A percentile compares a stretch with the other conserved stretches of the same genome.
Evolutionary conservation across 371 early-diverging fungal species (phyloP).

Genomic region (Mucor irregularis): DNA sequence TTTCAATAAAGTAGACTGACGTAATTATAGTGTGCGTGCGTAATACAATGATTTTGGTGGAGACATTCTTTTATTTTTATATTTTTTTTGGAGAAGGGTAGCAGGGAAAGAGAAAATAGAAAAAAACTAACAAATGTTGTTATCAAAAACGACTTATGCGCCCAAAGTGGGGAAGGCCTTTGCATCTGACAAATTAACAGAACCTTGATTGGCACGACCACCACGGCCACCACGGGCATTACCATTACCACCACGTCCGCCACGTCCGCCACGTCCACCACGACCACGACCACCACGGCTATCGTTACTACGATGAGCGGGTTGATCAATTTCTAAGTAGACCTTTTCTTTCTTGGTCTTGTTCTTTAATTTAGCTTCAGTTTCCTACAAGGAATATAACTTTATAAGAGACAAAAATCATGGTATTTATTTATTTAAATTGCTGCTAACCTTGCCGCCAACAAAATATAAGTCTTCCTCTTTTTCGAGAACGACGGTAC

Average conservation of each 20-base stretch:
- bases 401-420: neutral
- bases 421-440: neutral
- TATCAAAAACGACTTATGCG: conserved; percentile 43
- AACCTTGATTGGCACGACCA: conserved; percentile 38
- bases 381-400: conserved; percentile 13
- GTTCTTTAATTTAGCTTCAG: conserved; percentile 20
- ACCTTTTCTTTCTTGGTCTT: conserved; percentile 43
- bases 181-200: conserved; percentile 69
- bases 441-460: conserved; percentile 63
- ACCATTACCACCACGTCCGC: conserved; percentile 23
- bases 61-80: neutral
- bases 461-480: conserved; percentile 60
- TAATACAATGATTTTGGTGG: no score
- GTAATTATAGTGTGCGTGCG: no score
- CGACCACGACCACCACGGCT: conserved; percentile 36
- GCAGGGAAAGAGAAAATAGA: neutral
- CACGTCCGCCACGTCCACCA: conserved; percentile 28
- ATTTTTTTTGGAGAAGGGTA: neutral
- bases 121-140: neutral
- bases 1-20: no score
- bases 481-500: conserved; percentile 66
- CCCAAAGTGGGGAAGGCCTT: conserved; percentile 78
- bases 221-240: conserved; percentile 26
- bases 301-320: conserved; percentile 31
- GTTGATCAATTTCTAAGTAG: conserved; percentile 35